These are phyloP conservation scores for Mycena metata DNA, from an alignment of 768 basidiomycete species.

Conservation along the genomic window DNA sequence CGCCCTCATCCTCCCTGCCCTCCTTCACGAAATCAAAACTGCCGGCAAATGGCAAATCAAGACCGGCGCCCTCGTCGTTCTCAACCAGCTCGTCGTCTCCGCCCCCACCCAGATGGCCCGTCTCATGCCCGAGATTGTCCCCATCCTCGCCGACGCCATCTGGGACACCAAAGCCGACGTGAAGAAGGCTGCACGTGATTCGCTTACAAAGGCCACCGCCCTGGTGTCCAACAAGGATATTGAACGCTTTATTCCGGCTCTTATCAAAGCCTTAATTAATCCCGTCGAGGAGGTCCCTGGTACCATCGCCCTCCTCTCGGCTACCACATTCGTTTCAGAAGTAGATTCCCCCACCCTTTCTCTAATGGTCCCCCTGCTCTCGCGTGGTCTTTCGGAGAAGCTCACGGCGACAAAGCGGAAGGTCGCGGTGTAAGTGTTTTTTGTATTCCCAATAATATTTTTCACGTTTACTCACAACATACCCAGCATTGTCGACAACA, in stretches of 20 bases:
- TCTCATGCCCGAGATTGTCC: constrained; percentile 95
- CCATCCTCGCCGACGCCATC: constrained; percentile 93
- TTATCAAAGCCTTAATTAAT: constrained; percentile 98
- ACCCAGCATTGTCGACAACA: constrained; percentile 93
- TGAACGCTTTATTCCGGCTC: constrained; percentile 95
- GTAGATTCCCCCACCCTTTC: constrained; percentile 97
- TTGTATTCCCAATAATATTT: neutral
- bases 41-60: constrained; percentile 99
- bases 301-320: constrained; percentile 94
- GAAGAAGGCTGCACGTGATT: constrained; percentile 97
- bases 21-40: constrained; percentile 94
- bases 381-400: constrained; percentile 95
- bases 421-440: constrained; percentile 86
- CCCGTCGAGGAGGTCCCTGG: constrained; percentile 99
- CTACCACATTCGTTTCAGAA: constrained; percentile 99
- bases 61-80: constrained; percentile 83
- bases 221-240: constrained; percentile 99
- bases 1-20: constrained; percentile 83
- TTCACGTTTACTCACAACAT: constrained; percentile 38
- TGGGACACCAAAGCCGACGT: constrained; percentile 99
- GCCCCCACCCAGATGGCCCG: constrained; percentile 87
- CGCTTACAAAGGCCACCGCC: constrained; percentile 94
- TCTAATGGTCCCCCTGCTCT: constrained; percentile 95
- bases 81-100: constrained; percentile 89
- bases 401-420: constrained; percentile 97